phyloP scores from a whole-genome alignment of 31 red algal genomes.

The Asparagopsis taxiformis region DNA sequence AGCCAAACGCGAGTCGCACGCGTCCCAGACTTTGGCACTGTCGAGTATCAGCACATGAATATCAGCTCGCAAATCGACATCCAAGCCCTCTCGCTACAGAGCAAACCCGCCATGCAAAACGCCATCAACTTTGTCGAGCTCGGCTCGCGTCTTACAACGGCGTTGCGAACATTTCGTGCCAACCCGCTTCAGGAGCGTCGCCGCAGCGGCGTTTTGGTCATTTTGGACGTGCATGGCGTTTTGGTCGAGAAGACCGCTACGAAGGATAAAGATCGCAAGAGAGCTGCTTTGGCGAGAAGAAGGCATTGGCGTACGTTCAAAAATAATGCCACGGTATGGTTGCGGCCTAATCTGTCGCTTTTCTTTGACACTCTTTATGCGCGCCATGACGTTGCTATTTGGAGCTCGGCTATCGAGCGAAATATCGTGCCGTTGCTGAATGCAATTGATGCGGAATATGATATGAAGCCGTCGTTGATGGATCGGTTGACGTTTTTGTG shows the following conservation, averaged over 20 bases:
- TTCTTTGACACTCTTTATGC: slow-evolving; percentile 30
- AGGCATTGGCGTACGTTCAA: slow-evolving; percentile 20
- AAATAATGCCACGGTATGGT: slow-evolving; percentile 26
- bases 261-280: not conserved
- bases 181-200: not conserved
- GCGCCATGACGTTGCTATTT: slow-evolving; percentile 49
- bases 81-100: too few species aligned
- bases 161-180: not conserved
- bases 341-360: slow-evolving; percentile 29
- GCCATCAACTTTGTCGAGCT: slow-evolving; percentile 27
- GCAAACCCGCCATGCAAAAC: not conserved
- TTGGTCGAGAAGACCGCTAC: slow-evolving; percentile 30
- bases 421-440: slow-evolving; percentile 24
- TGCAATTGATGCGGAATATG: slow-evolving; percentile 7
- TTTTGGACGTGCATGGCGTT: slow-evolving; percentile 72
- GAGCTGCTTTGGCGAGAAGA: not conserved
- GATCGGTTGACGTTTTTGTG: slow-evolving; percentile 23
- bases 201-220: slow-evolving; percentile 25
- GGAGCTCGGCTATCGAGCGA: slow-evolving; percentile 38
- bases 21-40: too few species aligned
- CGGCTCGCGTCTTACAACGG: slow-evolving; percentile 18
- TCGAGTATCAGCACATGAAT: too few species aligned
- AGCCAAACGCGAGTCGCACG: too few species aligned
- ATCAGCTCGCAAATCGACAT: too few species aligned
- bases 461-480: slow-evolving; percentile 10